Evolutionary conservation across 345 rosid genomes (phyloP), one percentile per base, ranked within the genome.

Genomic region (Litchi chinensis): DNA sequence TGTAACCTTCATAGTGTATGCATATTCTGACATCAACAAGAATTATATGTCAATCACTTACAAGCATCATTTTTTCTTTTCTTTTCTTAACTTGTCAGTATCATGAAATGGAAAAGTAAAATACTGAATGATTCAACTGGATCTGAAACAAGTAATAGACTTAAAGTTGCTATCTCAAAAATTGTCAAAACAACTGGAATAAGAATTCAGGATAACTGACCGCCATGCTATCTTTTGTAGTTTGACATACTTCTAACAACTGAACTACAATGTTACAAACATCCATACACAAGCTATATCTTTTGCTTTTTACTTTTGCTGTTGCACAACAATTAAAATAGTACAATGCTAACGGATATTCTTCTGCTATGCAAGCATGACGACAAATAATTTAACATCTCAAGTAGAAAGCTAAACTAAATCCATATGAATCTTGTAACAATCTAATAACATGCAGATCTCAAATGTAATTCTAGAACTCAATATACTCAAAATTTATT

Each of bases 1-100:
- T 0, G 98, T 93, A 60, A 94, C 94, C 83, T 91, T 97, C 99
- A 94, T 91, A 0, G 98, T 93, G 88, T 93, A 97, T 9, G 99
- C 99, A 82, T 94, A 94, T 82, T 94, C 99, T 92, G 90, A 70
- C 56, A 62, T 39, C 28, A 68, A 43, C 19, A 69, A 64, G n/a
- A 9, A 18, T 18, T 8, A 72, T 40, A 22, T 16, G 37, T 68
- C 71, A 78, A 76, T 28, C 18, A 63, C 43, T 68, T 57, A 11
- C 41, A 69, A 72, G 41, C 2, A 32, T 32, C 37, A 1, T 32
- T 32, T 1, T 32, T 32, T 3, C 37, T 32, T 32, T 32, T 32
- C 37, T 32, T 32, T 3, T 32, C 4, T 3, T 2, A 32, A 32
- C 37, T 32, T 32, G 37, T 32, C 3, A 2, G 37, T 32, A 32